phyloP scores from a whole-genome alignment of 2,329 filamentous ascomycete species.

The Exophiala sp. region DNA sequence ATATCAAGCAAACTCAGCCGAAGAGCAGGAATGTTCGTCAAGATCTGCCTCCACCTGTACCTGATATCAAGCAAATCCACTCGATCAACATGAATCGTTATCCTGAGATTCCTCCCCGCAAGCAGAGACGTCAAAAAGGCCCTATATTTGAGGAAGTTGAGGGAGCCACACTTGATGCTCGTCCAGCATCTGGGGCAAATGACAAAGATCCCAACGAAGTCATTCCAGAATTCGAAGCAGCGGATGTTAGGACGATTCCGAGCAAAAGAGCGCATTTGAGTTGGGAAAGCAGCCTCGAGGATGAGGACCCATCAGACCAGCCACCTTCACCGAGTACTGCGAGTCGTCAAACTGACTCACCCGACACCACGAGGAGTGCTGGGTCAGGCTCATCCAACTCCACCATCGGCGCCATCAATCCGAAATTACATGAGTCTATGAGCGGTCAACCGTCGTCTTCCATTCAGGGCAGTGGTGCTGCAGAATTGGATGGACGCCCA shows the following conservation, averaged over 20 bases:
- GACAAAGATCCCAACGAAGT: neutral
- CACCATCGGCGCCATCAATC: too few relatives aligned
- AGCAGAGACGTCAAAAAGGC: neutral
- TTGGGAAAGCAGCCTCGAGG: neutral
- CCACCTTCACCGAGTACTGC: neutral
- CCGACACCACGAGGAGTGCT: too few relatives aligned
- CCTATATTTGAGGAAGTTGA: neutral
- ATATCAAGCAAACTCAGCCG: too few relatives aligned
- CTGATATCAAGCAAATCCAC: neutral
- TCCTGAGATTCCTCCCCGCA: neutral
- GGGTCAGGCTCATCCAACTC: too few relatives aligned
- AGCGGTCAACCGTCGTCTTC: too few relatives aligned
- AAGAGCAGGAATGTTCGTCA: neutral
- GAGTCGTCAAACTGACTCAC: too few relatives aligned
- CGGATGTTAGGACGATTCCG: neutral
- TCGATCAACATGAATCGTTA: neutral
- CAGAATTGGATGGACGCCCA: too few relatives aligned
- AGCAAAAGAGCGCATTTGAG: neutral
- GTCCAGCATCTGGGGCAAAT: neutral
- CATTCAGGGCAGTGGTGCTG: too few relatives aligned
- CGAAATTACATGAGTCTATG: too few relatives aligned
- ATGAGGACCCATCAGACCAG: neutral
- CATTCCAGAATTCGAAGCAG: neutral
- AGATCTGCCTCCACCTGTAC: neutral
- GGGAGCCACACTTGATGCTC: neutral